phyloP scores from a whole-genome alignment of 129 eudicot species.

The Scalesia atractyloides region DNA sequence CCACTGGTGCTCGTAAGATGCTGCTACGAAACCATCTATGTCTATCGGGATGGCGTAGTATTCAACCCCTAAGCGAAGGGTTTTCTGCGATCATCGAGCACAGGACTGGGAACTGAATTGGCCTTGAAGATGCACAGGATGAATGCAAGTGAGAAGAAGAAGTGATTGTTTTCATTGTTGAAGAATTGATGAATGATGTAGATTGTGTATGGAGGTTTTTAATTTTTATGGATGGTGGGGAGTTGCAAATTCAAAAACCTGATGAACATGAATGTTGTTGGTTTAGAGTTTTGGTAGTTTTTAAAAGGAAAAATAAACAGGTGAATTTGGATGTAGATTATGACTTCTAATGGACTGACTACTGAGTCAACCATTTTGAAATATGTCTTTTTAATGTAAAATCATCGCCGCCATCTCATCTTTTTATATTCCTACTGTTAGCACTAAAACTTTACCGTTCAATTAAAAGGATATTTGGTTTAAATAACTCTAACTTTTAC shows the following conservation, averaged over 20 bases:
- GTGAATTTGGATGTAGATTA: conserved; percentile 9
- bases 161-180: conserved; percentile 11
- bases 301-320: not conserved
- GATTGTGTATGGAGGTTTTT: not conserved
- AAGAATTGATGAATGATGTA: not conserved
- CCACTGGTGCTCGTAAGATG: conserved; percentile 20
- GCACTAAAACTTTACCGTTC: no score
- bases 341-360: not conserved
- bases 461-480: no score
- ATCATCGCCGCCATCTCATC: no score
- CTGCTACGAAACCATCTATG: conserved; percentile 22
- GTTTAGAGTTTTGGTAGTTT: conserved; percentile 11
- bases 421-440: no score
- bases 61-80: conserved; percentile 21
- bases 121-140: not conserved
- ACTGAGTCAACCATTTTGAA: not conserved
- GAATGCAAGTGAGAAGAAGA: conserved; percentile 20
- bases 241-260: not conserved
- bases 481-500: no score
- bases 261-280: not conserved
- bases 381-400: no score
- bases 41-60: conserved; percentile 33
- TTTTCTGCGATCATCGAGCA: conserved; percentile 27
- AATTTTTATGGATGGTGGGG: conserved; percentile 3
- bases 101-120: conserved; percentile 6